phyloP scores from a whole-genome alignment of 306 rosid species.

The Medicago arabica region DNA sequence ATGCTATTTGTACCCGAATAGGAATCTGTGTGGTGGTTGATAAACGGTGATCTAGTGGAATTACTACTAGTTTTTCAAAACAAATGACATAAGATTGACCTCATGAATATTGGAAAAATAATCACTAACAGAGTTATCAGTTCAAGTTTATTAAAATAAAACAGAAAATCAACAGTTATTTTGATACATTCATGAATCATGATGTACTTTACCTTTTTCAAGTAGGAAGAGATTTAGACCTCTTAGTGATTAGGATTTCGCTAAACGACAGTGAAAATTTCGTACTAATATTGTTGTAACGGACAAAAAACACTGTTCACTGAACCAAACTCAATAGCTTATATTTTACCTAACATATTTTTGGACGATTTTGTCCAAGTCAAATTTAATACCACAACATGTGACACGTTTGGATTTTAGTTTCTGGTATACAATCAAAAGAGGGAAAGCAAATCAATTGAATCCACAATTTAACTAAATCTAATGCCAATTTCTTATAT shows the following conservation, averaged over 20 bases:
- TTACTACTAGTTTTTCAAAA: slow-evolving; percentile 5
- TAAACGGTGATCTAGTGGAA: neutral
- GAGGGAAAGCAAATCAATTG: slow-evolving; percentile 28
- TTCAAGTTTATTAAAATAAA: no score
- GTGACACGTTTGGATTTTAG: neutral
- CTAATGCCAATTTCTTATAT: neutral
- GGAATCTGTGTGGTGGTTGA: neutral
- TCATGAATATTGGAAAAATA: neutral
- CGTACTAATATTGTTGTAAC: no score
- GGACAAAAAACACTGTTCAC: neutral
- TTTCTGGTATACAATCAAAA: neutral
- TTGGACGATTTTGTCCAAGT: slow-evolving; percentile 8
- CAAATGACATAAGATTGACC: slow-evolving; percentile 14
- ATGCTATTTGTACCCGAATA: slow-evolving; percentile 1
- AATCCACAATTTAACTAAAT: slow-evolving; percentile 33
- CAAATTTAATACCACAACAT: neutral
- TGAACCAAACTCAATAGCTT: neutral
- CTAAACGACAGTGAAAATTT: no score
- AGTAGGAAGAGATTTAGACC: no score
- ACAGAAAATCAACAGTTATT: no score
- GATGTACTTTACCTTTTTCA: neutral
- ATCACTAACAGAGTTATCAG: neutral
- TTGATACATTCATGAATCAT: no score
- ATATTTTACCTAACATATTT: neutral
- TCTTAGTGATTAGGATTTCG: no score